Evolutionary conservation across 2,329 filamentous ascomycete species (phyloP), one percentile per base, ranked within the genome.

Genomic region (Arthrinium phaeospermum): DNA sequence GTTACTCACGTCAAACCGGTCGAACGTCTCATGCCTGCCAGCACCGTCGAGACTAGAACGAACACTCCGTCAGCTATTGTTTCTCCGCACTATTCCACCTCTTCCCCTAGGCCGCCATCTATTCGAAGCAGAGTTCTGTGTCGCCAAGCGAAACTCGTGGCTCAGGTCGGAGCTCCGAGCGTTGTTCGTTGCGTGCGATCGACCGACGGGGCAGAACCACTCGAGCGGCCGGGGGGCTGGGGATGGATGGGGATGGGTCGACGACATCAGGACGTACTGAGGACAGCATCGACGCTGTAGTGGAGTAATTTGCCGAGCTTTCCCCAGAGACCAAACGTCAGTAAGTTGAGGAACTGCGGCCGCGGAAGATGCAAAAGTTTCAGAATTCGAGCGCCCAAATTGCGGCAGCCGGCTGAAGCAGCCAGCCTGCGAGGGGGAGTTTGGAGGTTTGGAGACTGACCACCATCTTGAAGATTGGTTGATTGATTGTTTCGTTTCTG

Each of bases 11-110:
- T 98, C 85, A 99, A 89, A 80, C 96, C 96, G 74, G 96, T 98
- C 76, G 96, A 98, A 78, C 96, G 94, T 86, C 97, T 97, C 87
- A 99, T 95, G 80, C 96, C 96, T 51, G 96, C 96, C 77, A 99
- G 91, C 83, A 98, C 96, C 75, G 96, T 94, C 79, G 96, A 99
- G 83, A 99, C 94, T 97, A 73, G 13, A 72, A 75, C 34, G 34
- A 64, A n/a, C 12, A 19, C 12, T 71, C 67, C 22, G 27, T 69
- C 67, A 70, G 69, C 49, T 71, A 14, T 69, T 79, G 72, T 41
- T 64, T 41, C 8, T 22, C n/a, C n/a, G 8, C n/a, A 13, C 47
- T n/a, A 3, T 14, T n/a, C 57, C 53, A 8, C 5, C 34, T 41
- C 2, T 41, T 41, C 8, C 19, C 30, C 30, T 41, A 16, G 30